A percentile compares a stretch with the other conserved stretches of the same genome.
phyloP scores from a whole-genome alignment of 2,329 filamentous ascomycete genomes.

The Talaromyces piceae region DNA sequence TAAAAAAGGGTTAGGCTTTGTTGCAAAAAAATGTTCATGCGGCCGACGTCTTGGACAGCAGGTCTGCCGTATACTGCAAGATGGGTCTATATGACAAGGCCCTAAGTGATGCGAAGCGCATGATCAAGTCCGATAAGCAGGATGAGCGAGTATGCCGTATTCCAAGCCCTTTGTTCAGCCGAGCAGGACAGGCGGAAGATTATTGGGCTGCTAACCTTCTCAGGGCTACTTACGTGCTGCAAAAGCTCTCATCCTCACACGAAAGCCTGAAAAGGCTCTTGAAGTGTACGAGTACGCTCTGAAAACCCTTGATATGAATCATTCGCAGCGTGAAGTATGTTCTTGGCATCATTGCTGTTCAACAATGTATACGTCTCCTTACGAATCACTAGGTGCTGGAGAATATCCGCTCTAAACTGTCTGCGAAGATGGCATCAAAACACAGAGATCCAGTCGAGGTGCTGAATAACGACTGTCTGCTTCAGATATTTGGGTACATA shows the following conservation, averaged over 20 bases:
- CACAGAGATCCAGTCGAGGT: slow-evolving; percentile 1
- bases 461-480: slow-evolving; percentile 8
- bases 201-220: background rate
- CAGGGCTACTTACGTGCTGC: slow-evolving; percentile 52
- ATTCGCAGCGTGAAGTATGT: slow-evolving; percentile 23
- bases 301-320: slow-evolving; percentile 40
- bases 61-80: slow-evolving; percentile 50
- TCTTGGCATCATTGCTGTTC: background rate
- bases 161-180: background rate
- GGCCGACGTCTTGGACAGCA: slow-evolving; percentile 45
- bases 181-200: background rate
- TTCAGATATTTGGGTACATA: slow-evolving; percentile 9
- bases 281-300: slow-evolving; percentile 53
- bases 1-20: slow-evolving; percentile 26
- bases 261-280: slow-evolving; percentile 46
- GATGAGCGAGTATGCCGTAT: slow-evolving; percentile 39
- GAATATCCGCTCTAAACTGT: slow-evolving; percentile 6
- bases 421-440: slow-evolving; percentile 2
- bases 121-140: slow-evolving; percentile 45
- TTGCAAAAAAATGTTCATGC: slow-evolving; percentile 24
- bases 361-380: background rate
- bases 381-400: background rate
- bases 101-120: slow-evolving; percentile 49
- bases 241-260: slow-evolving; percentile 39
- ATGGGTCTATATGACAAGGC: slow-evolving; percentile 44